Percentiles rank a stretch among this genome's conserved stretches.
phyloP scores from a whole-genome alignment of 768 basidiomycete genomes.

The Hypsizygus marmoreus region DNA sequence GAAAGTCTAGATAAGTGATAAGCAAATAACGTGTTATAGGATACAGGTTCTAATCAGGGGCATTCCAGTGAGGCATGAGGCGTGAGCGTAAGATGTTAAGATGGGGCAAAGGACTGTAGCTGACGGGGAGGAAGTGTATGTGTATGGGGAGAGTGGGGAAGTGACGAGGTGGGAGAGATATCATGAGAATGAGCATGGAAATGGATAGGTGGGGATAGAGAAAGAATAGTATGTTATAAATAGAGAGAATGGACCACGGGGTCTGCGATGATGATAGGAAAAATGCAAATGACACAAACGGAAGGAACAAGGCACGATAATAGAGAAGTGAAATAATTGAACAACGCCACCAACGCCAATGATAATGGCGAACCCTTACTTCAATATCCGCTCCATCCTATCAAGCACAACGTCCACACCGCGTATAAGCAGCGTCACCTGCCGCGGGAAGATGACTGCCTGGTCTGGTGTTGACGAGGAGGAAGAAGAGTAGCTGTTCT shows the following conservation, averaged over 20 bases:
- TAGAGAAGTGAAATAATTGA: not conserved
- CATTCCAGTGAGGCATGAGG: constrained; percentile 8
- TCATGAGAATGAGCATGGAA: too few species aligned
- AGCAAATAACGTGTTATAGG: not conserved
- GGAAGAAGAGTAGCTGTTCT: too few species aligned
- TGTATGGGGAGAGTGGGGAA: too few species aligned
- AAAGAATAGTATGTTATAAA: too few species aligned
- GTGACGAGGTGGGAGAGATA: too few species aligned
- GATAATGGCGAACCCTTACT: constrained; percentile 20
- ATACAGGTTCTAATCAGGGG: constrained; percentile 14
- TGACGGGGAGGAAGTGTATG: too few species aligned
- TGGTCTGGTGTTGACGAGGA: constrained; percentile 18
- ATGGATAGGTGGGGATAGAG: not conserved
- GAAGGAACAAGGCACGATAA: not conserved
- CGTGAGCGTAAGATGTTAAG: not conserved
- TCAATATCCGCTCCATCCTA: constrained; percentile 62
- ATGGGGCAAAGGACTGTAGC: not conserved
- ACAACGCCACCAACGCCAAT: not conserved
- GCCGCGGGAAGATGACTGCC: constrained; percentile 51
- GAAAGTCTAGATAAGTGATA: constrained; percentile 8
- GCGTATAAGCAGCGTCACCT: constrained; percentile 59
- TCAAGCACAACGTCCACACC: constrained; percentile 65
- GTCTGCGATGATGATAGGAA: too few species aligned
- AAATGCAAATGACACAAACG: too few species aligned
- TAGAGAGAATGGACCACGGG: too few species aligned